Evolutionary conservation across 1,139 yeast genomes (phyloP), one percentile per base, ranked within the genome.

Genomic region (Saccharomycopsis hybrid): DNA sequence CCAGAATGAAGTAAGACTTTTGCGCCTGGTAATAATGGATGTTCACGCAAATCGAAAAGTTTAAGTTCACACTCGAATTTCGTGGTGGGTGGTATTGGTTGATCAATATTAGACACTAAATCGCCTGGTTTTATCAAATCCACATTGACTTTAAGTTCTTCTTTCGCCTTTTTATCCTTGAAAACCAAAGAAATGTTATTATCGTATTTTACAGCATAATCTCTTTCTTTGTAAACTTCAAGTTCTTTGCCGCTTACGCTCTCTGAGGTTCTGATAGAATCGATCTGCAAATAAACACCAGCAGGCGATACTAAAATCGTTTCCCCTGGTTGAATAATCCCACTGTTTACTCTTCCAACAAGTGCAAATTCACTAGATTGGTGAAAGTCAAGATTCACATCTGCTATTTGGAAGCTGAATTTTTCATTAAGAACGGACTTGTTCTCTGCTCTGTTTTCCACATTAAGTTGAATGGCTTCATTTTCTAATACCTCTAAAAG

Each of bases 1-100:
- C 95, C 95, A 58, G 95, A 76, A 67, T 90, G 90, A 49, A 89
- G 65, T 41, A 90, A 79, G 58, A 92, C 76, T 45, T 94, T 86
- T 1, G 95, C 77, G 3, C 98, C 97, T 4, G 83, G 80, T 41
- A 92, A 69, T 47, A 92, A 65, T 1, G 98, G 98, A 58, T 76
- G 73, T 4, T 78, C 66, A 46, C 74, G 72, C 67, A 86, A 68
- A 54, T 85, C 82, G 64, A 90, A 92, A 38, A 89, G 72, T 41
- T 76, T 73, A 48, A 89, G 61, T 46, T 80, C 72, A 33, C 84
- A 76, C 31, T 66, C 70, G 57, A 90, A 80, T 44, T 65, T 69
- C 41, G 69, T 71, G 0, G 74, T 77, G 0, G 82, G 67, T 27
- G 68, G 68, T 5, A 85, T 71, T 5, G 67, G 68, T 9, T 74